Evolutionary conservation across 2,329 filamentous ascomycete genomes (phyloP).

Genomic region (Fulvia fulva): DNA sequence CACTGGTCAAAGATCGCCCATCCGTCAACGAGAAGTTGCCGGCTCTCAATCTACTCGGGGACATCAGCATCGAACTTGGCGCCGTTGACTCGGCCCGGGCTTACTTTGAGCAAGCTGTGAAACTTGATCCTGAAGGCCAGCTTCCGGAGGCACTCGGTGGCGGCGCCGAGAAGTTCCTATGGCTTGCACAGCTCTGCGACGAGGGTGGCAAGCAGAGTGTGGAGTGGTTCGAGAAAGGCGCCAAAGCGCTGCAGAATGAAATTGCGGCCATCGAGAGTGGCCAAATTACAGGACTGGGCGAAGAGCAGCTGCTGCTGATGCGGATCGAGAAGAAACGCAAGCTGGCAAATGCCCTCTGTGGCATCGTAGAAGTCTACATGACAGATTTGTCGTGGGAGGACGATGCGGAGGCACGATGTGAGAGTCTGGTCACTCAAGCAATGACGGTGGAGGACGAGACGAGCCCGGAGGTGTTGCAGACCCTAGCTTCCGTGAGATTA

Average conservation of each 20-base stretch:
- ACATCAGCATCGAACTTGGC: constrained; percentile 77
- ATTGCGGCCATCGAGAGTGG: constrained; percentile 60
- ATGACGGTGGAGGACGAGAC: constrained; percentile 72
- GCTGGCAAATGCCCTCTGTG: constrained; percentile 86
- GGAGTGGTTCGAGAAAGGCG: constrained; percentile 63
- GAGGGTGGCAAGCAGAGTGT: constrained; percentile 59
- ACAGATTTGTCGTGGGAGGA: constrained; percentile 75
- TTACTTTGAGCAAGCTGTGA: constrained; percentile 69
- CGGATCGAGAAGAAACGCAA: constrained; percentile 70
- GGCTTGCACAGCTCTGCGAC: constrained; percentile 82
- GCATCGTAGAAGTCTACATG: constrained; percentile 97
- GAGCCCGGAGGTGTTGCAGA: constrained; percentile 87
- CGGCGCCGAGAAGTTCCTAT: constrained; percentile 89
- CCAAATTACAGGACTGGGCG: constrained; percentile 32
- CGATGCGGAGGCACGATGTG: constrained; percentile 84
- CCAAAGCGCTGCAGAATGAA: constrained; percentile 65
- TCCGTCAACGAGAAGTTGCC: constrained; percentile 48
- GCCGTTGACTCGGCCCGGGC: constrained; percentile 70
- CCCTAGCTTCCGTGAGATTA: constrained; percentile 87
- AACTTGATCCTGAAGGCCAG: constrained; percentile 71
- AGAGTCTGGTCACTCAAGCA: constrained; percentile 84
- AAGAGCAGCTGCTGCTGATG: constrained; percentile 39
- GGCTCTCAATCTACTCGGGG: constrained; percentile 71
- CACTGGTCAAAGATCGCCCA: constrained; percentile 39
- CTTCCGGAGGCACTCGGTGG: constrained; percentile 69